A percentile compares a stretch with the other conserved stretches of the same genome.
phyloP scores from a whole-genome alignment of 73 alveolate genomes.

The Breviolum minutum region DNA sequence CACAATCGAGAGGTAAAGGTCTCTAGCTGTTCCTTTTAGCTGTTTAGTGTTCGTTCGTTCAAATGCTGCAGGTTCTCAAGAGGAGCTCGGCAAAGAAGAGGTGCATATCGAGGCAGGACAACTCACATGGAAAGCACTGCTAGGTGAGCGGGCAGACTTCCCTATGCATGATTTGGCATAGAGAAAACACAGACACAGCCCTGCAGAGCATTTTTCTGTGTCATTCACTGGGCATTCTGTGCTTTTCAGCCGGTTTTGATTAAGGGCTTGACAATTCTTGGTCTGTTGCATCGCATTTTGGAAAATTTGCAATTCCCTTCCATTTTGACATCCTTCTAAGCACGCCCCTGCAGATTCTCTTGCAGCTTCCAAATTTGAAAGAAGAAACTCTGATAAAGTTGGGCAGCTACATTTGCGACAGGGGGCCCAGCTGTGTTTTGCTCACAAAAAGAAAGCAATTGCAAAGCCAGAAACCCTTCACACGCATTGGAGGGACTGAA shows the following conservation, averaged over 20 bases:
- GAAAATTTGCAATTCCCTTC: too few species aligned
- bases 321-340: background rate
- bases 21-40: background rate
- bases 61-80: background rate
- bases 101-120: background rate
- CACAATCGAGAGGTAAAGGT: too few species aligned
- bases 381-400: constrained; percentile 8
- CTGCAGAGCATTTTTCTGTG: background rate
- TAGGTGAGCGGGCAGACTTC: background rate
- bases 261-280: too few species aligned
- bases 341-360: background rate
- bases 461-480: too few species aligned
- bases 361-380: constrained; percentile 11
- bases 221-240: background rate
- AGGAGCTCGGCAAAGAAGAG: background rate
- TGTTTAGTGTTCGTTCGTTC: background rate
- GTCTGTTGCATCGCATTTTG: too few species aligned
- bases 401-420: constrained; percentile 16
- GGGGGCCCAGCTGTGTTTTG: background rate
- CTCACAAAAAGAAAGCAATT: too few species aligned
- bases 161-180: background rate
- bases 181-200: background rate
- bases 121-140: background rate
- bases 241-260: too few species aligned
- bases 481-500: too few species aligned